These are phyloP conservation scores for Kandelia obovata DNA, from an alignment of 345 rosid species.

Conservation along the genomic window DNA sequence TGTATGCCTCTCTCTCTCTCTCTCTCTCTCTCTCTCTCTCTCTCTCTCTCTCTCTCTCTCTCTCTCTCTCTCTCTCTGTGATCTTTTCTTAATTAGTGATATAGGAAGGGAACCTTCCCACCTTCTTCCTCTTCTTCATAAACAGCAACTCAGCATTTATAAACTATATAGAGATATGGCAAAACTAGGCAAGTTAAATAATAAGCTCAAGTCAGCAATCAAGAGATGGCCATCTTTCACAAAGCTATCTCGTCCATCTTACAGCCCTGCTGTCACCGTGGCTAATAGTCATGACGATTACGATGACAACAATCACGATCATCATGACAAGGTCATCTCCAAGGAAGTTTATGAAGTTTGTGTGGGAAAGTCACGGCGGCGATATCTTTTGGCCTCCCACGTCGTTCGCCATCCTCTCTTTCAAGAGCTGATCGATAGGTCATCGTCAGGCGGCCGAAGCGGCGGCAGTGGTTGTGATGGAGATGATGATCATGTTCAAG, in stretches of 20 bases:
- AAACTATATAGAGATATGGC: slow-evolving; percentile 40
- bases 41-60: neutral
- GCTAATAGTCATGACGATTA: neutral
- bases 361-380: slow-evolving; percentile 83
- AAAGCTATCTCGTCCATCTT: slow-evolving; percentile 32
- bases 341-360: slow-evolving; percentile 57
- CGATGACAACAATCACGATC: neutral
- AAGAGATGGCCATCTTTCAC: slow-evolving; percentile 81
- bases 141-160: no score
- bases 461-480: slow-evolving; percentile 17
- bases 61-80: neutral
- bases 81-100: slow-evolving; percentile 9
- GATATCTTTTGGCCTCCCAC: slow-evolving; percentile 54
- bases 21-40: no score
- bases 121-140: slow-evolving; percentile 18
- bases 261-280: slow-evolving; percentile 17
- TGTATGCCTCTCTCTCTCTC: neutral
- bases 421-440: slow-evolving; percentile 64
- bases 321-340: neutral
- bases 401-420: slow-evolving; percentile 72
- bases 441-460: slow-evolving; percentile 7
- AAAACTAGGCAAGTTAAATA: slow-evolving; percentile 64
- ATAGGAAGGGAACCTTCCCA: slow-evolving; percentile 36
- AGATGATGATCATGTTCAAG: slow-evolving; percentile 18
- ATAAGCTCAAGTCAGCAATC: slow-evolving; percentile 84